A percentile compares a stretch with the other conserved stretches of the same genome.
Evolutionary conservation across 768 basidiomycete genomes (phyloP).

Genomic region (Boletus rubescentipes): DNA sequence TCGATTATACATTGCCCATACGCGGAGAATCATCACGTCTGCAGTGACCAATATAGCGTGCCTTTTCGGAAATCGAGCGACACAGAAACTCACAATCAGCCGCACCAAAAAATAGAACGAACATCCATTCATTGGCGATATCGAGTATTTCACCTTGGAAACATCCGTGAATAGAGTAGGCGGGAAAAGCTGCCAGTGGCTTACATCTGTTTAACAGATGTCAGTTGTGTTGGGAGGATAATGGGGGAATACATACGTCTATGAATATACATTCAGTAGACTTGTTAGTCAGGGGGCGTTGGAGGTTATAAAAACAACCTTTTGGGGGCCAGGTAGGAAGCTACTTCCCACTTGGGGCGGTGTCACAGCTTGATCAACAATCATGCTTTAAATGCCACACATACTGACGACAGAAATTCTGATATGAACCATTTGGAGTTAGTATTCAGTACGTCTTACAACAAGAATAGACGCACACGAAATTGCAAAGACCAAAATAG

Average conservation of each 20-base stretch:
- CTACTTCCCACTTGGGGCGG: neutral
- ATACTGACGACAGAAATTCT: neutral
- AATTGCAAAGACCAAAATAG: constrained; percentile 1
- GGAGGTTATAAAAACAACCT: neutral
- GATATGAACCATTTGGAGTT: neutral
- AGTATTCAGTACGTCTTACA: neutral
- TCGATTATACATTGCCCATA: neutral
- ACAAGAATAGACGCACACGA: neutral
- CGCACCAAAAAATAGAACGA: neutral
- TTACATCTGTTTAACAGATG: neutral
- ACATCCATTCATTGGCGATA: neutral
- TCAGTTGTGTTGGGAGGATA: neutral
- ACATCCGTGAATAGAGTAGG: neutral
- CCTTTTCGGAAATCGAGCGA: neutral
- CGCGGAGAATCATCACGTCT: constrained; percentile 1
- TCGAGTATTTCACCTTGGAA: neutral
- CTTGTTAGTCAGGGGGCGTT: neutral
- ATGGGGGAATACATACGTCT: neutral
- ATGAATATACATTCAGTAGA: neutral
- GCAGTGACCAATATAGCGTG: neutral
- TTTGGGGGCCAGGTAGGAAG: neutral
- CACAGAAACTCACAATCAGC: constrained; percentile 1
- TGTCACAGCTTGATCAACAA: neutral
- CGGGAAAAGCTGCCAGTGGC: neutral
- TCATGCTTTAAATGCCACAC: neutral